Base-by-base conservation (phyloP, 805 yeast species). In the Metschnikowia amazonensis region DNA sequence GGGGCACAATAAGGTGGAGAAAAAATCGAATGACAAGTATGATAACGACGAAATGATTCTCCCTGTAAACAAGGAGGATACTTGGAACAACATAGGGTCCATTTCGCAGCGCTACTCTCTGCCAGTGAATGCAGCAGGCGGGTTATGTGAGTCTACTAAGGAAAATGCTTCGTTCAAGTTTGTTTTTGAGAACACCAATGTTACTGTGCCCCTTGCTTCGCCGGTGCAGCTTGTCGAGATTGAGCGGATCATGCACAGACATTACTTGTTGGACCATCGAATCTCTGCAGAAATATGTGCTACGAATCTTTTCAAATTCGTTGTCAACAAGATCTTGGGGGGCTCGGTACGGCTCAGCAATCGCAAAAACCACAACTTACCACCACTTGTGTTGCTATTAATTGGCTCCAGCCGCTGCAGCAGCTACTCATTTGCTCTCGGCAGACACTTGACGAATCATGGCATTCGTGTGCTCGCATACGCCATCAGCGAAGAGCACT, bases 221-320 rank as follows among this genome's bases (percentile, higher is more conserved):
- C 89, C 95, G 1, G 78, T 87, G 3, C 96, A 90, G 62, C 64
- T 89, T 45, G 67, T 84, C 6, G 96, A 88, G 50, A 77, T 89
- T 39, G 92, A 88, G 60, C 71, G 85, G 34, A 60, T 81, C 5
- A 60, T 82, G 9, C 58, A 68, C 3, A 84, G 80, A 11, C 34
- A 59, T 2, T 76, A 75, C 42, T 83, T 76, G 49, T 75, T 80
- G 3, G 63, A 81, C 11, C 57, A 79, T 1, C 63, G 70, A 5
- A 59, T 67, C 2, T 59, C 82, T 48, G 65, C 76, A 13, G 97
- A 89, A 61, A 80, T 80, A 43, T 80, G 87, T 30, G 88, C 88
- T 4, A 67, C 82, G 27, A 84, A 86, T 39, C 67, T 89, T 23
- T 76, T 86, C 1, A 74, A 70, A 30, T 66, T 85, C 42, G 74